These are phyloP conservation scores for Conoideocrella luteorostrata DNA, from an alignment of 2,329 filamentous ascomycete species.

Conservation along the genomic window DNA sequence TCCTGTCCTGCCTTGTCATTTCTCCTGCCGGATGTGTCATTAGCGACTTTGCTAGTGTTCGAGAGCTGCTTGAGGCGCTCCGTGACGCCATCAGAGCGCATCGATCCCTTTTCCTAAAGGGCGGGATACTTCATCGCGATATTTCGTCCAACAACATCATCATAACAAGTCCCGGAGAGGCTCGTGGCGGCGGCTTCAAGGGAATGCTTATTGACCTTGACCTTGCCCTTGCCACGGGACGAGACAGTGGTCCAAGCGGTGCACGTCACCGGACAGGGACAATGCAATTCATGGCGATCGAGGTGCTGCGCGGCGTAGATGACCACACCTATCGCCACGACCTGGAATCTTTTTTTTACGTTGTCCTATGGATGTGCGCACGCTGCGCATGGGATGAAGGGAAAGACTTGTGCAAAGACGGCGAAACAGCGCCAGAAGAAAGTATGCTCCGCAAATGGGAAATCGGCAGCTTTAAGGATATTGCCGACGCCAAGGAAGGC, in stretches of 20 bases:
- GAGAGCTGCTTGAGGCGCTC: conserved; percentile 2
- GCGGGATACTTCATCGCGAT: conserved; percentile 7
- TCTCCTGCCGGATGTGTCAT: conserved; percentile 9
- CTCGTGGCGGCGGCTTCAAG: conserved; percentile 14
- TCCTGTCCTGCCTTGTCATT: conserved; percentile 8
- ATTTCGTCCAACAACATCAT: conserved; percentile 8
- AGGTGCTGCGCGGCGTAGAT: conserved; percentile 22
- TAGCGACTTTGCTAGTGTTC: neutral
- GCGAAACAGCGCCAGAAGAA: neutral
- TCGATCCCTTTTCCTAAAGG: conserved; percentile 4
- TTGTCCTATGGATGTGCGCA: conserved; percentile 13
- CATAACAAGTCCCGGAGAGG: neutral
- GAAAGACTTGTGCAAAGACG: neutral
- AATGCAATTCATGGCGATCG: conserved; percentile 28
- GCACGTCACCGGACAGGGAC: conserved; percentile 21
- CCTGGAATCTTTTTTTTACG: conserved; percentile 11
- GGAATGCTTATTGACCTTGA: conserved; percentile 21
- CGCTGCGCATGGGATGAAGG: conserved; percentile 9
- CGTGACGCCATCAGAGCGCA: conserved; percentile 8
- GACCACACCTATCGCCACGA: conserved; percentile 19
- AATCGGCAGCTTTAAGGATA: conserved; percentile 6
- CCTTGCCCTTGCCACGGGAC: conserved; percentile 6
- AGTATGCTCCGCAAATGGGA: conserved; percentile 9
- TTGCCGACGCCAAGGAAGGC: conserved; percentile 5
- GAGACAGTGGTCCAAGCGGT: conserved; percentile 16